These are phyloP conservation scores for Starmerella apis DNA, from an alignment of 805 yeast species.

Conservation along the genomic window DNA sequence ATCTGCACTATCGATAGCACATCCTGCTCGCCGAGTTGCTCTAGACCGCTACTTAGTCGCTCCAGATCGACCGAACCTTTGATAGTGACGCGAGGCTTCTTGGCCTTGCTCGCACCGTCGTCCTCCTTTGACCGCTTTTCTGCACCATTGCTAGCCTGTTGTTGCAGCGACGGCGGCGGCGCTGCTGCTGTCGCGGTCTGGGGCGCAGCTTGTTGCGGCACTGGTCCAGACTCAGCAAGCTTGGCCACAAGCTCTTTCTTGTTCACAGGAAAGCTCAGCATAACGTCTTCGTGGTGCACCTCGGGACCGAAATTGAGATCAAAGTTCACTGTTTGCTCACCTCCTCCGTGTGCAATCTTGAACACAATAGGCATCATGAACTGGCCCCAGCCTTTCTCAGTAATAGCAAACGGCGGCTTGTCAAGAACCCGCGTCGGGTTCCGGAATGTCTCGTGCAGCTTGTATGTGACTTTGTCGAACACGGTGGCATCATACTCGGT, in stretches of 20 bases:
- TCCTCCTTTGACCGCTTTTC: slow-evolving; percentile 35
- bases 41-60: slow-evolving; percentile 77
- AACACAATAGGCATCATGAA: slow-evolving; percentile 77
- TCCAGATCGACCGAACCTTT: slow-evolving; percentile 72
- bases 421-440: slow-evolving; percentile 77
- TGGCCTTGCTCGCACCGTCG: slow-evolving; percentile 25
- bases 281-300: slow-evolving; percentile 67
- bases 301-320: slow-evolving; percentile 79
- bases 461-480: slow-evolving; percentile 86
- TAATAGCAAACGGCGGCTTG: slow-evolving; percentile 74
- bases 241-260: slow-evolving; percentile 63
- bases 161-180: neutral
- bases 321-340: slow-evolving; percentile 77
- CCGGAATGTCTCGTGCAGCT: slow-evolving; percentile 87
- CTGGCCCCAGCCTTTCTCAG: slow-evolving; percentile 98
- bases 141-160: slow-evolving; percentile 23
- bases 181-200: slow-evolving; percentile 15
- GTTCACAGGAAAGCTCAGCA: slow-evolving; percentile 60
- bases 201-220: slow-evolving; percentile 41
- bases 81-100: slow-evolving; percentile 35
- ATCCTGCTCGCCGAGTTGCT: slow-evolving; percentile 84
- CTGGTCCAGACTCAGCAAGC: slow-evolving; percentile 71
- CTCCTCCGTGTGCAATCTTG: slow-evolving; percentile 71
- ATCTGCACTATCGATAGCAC: slow-evolving; percentile 89
- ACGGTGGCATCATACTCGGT: slow-evolving; percentile 69